Base-by-base conservation (phyloP, 257 asterid species). In the Solanum virginianum region DNA sequence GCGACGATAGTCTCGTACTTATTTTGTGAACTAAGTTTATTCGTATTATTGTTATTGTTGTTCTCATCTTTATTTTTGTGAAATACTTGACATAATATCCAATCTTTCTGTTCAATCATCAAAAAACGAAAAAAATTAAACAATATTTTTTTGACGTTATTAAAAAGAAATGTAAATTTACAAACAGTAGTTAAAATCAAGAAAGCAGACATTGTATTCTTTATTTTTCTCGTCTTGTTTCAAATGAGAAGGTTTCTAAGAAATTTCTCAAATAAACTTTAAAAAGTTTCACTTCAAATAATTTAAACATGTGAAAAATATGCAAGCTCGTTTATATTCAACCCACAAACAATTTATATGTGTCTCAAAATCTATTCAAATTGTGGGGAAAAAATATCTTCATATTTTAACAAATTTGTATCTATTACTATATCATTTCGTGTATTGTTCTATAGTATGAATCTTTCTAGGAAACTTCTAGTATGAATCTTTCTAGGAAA, bases 71-170 rank as follows among this genome's bases (percentile, higher is more conserved):
- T 92, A 16, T 90, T 83, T 86, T 94, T 95, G 91, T 95, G 89
- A 51, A 95, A 93, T 16, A 95, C 98, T 89, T 92, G 86, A 65
- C 95, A 94, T 39, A 95, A 77, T 10, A 95, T 98, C 98, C 99
- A 95, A 32, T 95, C 98, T 85, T 95, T 98, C 99, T 95, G 97
- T 56, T 45, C 47, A 89, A 87, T 43, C 3, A 59, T 66, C 20
- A 57, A 32, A 7, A 82, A 8, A 9, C 82, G 8, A 60, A 60
- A n/a, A 72, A 62, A 12, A 18, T 68, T 82, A 66, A 32, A 18
- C 20, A 14, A 86, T 15, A n/a, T n/a, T n/a, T 10, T 3, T 6
- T 65, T 7, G 72, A 24, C 29, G 9, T 26, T 12, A 11, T 18
- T 47, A 15, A 12, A 22, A 45, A 71, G 36, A 53, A 49, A 22